phyloP scores from a whole-genome alignment of 75 land plant genomes.

The Pinus tabuliformis region DNA sequence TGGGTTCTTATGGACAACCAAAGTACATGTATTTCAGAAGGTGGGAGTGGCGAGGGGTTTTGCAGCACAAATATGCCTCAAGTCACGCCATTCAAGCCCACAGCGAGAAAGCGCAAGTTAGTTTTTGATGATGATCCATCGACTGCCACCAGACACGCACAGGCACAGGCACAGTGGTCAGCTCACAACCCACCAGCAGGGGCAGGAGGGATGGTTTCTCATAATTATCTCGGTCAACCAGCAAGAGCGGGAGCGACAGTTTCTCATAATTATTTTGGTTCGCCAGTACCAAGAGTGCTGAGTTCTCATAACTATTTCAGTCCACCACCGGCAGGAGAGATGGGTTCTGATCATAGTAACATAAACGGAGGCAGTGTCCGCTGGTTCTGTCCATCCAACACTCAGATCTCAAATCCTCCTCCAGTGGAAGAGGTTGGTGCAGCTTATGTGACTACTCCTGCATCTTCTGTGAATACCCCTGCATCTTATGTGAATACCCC shows the following conservation, averaged over 20 bases:
- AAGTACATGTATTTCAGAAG: background rate
- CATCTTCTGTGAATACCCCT: background rate
- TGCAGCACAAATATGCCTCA: background rate
- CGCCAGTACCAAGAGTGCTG: background rate
- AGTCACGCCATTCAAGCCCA: slow-evolving; percentile 1
- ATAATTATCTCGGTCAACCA: background rate
- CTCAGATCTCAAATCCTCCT: background rate
- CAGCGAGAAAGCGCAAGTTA: slow-evolving; percentile 4
- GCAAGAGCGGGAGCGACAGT: background rate
- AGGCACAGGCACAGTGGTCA: background rate
- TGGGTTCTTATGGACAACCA: background rate
- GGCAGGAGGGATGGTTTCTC: background rate
- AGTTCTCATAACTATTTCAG: background rate
- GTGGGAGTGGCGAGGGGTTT: background rate
- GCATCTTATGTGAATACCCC: background rate
- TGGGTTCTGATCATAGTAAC: no score
- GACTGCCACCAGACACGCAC: background rate
- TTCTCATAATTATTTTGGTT: background rate
- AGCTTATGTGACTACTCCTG: background rate
- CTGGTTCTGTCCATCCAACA: background rate
- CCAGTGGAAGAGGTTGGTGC: background rate
- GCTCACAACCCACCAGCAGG: background rate
- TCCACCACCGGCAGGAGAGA: background rate
- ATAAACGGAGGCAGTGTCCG: background rate
- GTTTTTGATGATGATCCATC: slow-evolving; percentile 5